A percentile compares a stretch with the other conserved stretches of the same genome.
Conservation (phyloP, 345 rosid genomes). For the Hibiscus trionum region DNA sequence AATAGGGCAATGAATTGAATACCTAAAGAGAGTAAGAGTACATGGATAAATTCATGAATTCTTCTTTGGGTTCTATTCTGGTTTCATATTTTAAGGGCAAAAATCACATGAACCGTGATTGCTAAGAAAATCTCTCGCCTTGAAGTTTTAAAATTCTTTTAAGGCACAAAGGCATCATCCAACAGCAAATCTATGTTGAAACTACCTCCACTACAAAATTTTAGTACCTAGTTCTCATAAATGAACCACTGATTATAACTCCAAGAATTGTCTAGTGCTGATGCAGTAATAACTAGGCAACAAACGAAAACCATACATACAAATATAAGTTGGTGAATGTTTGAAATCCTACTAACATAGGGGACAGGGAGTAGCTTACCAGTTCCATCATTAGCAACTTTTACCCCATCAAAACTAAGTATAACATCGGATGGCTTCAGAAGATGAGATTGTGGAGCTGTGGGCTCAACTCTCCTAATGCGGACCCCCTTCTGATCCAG, state of each 20-base stretch:
- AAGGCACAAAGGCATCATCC: not conserved
- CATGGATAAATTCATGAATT: not conserved
- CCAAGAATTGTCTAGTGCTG: not conserved
- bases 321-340: not conserved
- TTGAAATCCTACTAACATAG: not conserved
- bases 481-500: slow-evolving; percentile 85
- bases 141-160: not conserved
- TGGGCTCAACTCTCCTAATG: slow-evolving; percentile 86
- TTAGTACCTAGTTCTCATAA: not conserved
- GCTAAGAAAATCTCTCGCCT: not conserved
- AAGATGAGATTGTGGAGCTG: slow-evolving; percentile 74
- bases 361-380: slow-evolving; percentile 28
- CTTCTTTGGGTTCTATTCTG: not conserved
- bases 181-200: not conserved
- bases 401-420: slow-evolving; percentile 77
- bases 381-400: slow-evolving; percentile 85
- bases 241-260: not conserved
- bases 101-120: not conserved
- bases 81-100: not conserved
- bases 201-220: not conserved
- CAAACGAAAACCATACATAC: not conserved
- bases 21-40: not conserved
- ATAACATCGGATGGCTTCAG: slow-evolving; percentile 75
- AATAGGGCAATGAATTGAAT: not conserved
- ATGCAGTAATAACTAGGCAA: not conserved